Evolutionary conservation across 2,329 filamentous ascomycete genomes (phyloP), one percentile per base, ranked within the genome.

Genomic region (Cordyceps farinosa): DNA sequence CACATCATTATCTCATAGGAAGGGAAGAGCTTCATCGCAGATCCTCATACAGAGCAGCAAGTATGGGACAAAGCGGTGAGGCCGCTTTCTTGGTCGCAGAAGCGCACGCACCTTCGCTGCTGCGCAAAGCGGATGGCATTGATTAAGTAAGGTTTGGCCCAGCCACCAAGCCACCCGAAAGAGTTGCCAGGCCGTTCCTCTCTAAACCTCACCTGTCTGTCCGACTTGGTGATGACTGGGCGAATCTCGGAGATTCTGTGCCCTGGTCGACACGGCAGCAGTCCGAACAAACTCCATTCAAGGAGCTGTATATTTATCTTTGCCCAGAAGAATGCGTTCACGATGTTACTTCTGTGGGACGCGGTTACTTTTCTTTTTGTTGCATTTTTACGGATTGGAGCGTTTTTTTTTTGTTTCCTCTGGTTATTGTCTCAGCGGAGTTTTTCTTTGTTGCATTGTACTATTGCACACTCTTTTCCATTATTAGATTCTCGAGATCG

Each of bases 1-100:
- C 90, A 93, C 75, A 91, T 92, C 65, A 86, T 91, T 66, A 82
- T 87, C 69, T 85, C 84, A 54, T 87, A 85, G 79, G 66, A 70
- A 32, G 70, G 71, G 29, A 61, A 66, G 58, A 70, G 65, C 32
- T 67, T 65, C 62, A 62, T 76, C 42, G 60, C 72, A 38, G 70
- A 74, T 54, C 68, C 68, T n/a, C 42, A 59, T 1, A 60, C 53
- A 13, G 10, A 65, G 38, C 17, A 38, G 17, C 9, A 40, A 13
- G 11, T 65, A 10, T 75, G 67, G 71, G 61, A 72, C 52, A 65
- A 64, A 38, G 67, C 57, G n/a, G 66, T 73, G 32, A 68, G 71
- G 36, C 68, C 72, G n/a, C 65, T 69, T 32, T 44, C 67, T 53
- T 69, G 67, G 67, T 63, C 48, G 32, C 57, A 62, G 27, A 65